phyloP scores from a whole-genome alignment of 2,329 filamentous ascomycete species.

The Aspergillus japonicus region DNA sequence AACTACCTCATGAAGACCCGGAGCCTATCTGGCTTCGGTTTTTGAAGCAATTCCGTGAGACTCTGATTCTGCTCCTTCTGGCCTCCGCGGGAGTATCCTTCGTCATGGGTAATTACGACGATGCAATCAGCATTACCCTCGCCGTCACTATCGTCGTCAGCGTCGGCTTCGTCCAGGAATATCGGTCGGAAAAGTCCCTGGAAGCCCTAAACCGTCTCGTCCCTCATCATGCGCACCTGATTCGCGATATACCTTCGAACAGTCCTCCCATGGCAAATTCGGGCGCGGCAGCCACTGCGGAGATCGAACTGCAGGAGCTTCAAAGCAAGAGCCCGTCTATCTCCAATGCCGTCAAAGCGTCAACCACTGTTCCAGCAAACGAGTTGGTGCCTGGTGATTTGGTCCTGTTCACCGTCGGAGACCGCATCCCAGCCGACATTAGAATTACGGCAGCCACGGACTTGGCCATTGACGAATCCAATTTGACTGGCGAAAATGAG shows the following conservation, averaged over 20 bases:
- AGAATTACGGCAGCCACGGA: constrained; percentile 88
- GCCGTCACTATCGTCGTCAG: constrained; percentile 96
- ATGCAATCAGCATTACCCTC: constrained; percentile 91
- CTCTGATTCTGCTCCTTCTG: constrained; percentile 86
- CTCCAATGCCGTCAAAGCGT: constrained; percentile 68
- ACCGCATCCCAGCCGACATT: constrained; percentile 94
- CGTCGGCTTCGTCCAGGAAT: constrained; percentile 96
- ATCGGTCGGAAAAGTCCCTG: constrained; percentile 93
- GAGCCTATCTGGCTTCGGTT: constrained; percentile 96
- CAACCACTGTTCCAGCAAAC: constrained; percentile 79
- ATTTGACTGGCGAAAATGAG: constrained; percentile 94
- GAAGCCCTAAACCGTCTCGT: constrained; percentile 92
- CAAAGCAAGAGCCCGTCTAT: constrained; percentile 47
- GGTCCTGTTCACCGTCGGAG: constrained; percentile 90
- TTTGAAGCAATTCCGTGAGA: constrained; percentile 94
- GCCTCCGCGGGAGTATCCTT: constrained; percentile 85
- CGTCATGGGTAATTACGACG: constrained; percentile 87
- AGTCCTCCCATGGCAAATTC: constrained; percentile 23
- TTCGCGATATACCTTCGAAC: constrained; percentile 56
- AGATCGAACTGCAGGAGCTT: constrained; percentile 51
- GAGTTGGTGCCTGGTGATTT: constrained; percentile 90
- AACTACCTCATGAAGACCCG: constrained; percentile 88
- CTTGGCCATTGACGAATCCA: constrained; percentile 92
- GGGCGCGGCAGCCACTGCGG: constrained; percentile 33
- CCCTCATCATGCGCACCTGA: constrained; percentile 92